Evolutionary conservation across 768 basidiomycete genomes (phyloP), one percentile per base, ranked within the genome.

Genomic region (Russula ochroleuca): DNA sequence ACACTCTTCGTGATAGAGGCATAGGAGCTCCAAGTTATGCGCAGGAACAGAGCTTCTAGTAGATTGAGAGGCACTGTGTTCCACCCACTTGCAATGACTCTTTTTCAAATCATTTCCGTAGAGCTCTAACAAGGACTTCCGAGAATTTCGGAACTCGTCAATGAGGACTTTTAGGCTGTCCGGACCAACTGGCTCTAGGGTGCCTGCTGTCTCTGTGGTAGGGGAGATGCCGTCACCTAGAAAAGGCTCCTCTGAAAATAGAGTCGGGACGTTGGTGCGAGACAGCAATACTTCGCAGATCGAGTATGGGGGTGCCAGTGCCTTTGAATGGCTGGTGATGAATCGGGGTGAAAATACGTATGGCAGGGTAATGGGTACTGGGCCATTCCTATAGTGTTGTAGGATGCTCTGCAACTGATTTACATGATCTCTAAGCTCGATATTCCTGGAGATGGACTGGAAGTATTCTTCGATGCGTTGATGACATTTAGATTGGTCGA

Each of bases 21-120:
- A 38, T 3, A 63, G 33, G 11, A 23, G 23, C 15, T 63, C 62
- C n/a, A n/a, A n/a, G n/a, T n/a, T n/a, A 4, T 57, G 40, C 0
- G 33, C 43, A 13, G 62, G 49, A 15, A 51, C 1, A 9, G 49
- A n/a, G n/a, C n/a, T n/a, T n/a, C n/a, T 1, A 13, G n/a, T n/a
- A n/a, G n/a, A n/a, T n/a, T n/a, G n/a, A n/a, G 25, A 35, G 19
- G 9, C 14, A 25, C 17, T 7, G 31, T 47, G 41, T 23, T 21
- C 6, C 14, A 33, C 10, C 3, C 43, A 31, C 9, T 49, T 35
- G 1, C 5, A 15, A 19, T 48, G 19, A 25, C 63, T 64, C 19
- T 17, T 59, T 13, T 53, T 3, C 43, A 63, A 40, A 1, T 59
- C 62, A 31, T 47, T 40, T 53, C 63, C 63, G n/a, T 64, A 64